Evolutionary conservation across 345 rosid genomes (phyloP).

Genomic region (Noccaea caerulescens): DNA sequence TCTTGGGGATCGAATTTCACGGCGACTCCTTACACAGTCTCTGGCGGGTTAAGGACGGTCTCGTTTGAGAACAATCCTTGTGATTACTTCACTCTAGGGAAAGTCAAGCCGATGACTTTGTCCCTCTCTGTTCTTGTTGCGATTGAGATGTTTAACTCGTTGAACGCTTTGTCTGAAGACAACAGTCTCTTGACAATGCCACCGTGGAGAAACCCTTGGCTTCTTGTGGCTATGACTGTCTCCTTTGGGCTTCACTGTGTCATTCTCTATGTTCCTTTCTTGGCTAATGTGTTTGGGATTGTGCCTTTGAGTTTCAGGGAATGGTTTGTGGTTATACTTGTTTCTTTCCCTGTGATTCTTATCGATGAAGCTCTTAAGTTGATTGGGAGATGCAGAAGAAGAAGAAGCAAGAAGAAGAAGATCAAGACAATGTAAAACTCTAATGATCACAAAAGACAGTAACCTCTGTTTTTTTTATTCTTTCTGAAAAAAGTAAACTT

Average conservation of each 20-base stretch:
- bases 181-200: constrained; percentile 79
- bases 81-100: constrained; percentile 81
- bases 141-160: constrained; percentile 89
- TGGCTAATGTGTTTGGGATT: constrained; percentile 73
- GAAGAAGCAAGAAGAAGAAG: constrained; percentile 41
- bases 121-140: constrained; percentile 89
- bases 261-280: constrained; percentile 83
- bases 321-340: constrained; percentile 76
- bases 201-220: constrained; percentile 95
- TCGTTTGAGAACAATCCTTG: constrained; percentile 70
- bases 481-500: constrained; percentile 24
- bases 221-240: constrained; percentile 81
- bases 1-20: constrained; percentile 77
- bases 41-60: constrained; percentile 52
- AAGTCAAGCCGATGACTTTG: constrained; percentile 85
- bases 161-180: constrained; percentile 91
- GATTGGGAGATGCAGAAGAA: constrained; percentile 57
- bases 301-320: constrained; percentile 78
- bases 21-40: constrained; percentile 58
- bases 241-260: constrained; percentile 84
- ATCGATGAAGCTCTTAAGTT: constrained; percentile 80
- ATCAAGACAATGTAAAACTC: constrained; percentile 40
- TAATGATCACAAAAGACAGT: constrained; percentile 11
- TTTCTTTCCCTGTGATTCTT: constrained; percentile 80
- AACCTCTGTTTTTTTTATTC: constrained; percentile 15